phyloP scores from a whole-genome alignment of 805 yeast species.

The Ogataea trehaloabstinens region DNA sequence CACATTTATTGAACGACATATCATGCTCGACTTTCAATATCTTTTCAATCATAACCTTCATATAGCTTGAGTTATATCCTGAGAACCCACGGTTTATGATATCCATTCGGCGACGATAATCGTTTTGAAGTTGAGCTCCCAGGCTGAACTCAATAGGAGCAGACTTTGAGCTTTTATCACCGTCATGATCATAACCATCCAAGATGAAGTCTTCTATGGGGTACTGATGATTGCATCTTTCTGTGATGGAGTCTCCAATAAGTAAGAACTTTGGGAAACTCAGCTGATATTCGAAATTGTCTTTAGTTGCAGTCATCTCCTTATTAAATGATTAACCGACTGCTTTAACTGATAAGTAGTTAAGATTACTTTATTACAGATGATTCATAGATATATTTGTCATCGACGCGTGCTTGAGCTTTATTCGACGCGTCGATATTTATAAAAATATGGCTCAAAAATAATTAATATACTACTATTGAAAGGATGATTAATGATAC shows the following conservation, averaged over 20 bases:
- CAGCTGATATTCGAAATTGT: conserved; percentile 17
- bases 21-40: conserved; percentile 49
- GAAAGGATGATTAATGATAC: too few species aligned
- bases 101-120: conserved; percentile 60
- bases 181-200: conserved; percentile 17
- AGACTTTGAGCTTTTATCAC: background rate
- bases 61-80: conserved; percentile 72
- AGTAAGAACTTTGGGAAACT: conserved; percentile 22
- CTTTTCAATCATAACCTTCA: conserved; percentile 44
- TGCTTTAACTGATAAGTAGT: too few species aligned
- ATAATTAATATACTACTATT: too few species aligned
- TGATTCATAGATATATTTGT: too few species aligned
- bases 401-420: too few species aligned
- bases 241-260: conserved; percentile 33
- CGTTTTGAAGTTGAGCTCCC: conserved; percentile 24
- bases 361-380: too few species aligned
- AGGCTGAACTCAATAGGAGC: conserved; percentile 16
- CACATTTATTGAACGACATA: conserved; percentile 17
- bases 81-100: conserved; percentile 69
- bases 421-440: too few species aligned
- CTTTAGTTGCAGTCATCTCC: conserved; percentile 18
- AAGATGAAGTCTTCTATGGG: conserved; percentile 19
- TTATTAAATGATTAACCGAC: too few species aligned
- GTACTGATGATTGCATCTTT: conserved; percentile 22
- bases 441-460: too few species aligned